Evolutionary conservation across 1,284 basidiomycete species (phyloP).

Genomic region (Peniophora sp.): DNA sequence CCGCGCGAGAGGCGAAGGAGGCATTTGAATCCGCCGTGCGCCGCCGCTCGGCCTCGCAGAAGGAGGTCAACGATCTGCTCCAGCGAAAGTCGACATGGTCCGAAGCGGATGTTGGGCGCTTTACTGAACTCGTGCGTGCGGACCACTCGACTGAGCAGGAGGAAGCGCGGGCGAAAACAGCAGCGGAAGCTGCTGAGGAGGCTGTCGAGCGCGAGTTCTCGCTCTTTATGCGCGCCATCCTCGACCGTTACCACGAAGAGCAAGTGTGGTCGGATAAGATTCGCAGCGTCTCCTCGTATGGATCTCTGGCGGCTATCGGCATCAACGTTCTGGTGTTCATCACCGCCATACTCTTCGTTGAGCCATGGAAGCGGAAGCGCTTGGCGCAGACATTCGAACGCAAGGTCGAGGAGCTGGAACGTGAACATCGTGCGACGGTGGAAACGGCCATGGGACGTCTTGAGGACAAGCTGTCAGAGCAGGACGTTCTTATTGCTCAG

Average conservation of each 20-base stretch:
- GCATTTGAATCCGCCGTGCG: slow-evolving; percentile 70
- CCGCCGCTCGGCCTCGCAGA: slow-evolving; percentile 73
- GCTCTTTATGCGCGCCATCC: slow-evolving; percentile 78
- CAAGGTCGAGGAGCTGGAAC: slow-evolving; percentile 67
- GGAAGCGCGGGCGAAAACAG: slow-evolving; percentile 61
- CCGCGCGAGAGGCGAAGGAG: slow-evolving; percentile 61
- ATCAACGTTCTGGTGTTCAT: slow-evolving; percentile 87
- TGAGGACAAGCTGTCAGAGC: not conserved
- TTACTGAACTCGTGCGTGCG: slow-evolving; percentile 80
- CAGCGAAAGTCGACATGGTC: slow-evolving; percentile 85
- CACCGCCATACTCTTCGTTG: slow-evolving; percentile 79
- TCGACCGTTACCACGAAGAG: slow-evolving; percentile 91
- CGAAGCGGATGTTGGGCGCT: slow-evolving; percentile 75
- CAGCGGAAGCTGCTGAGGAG: slow-evolving; percentile 61
- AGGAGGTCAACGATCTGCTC: slow-evolving; percentile 85
- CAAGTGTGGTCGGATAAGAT: slow-evolving; percentile 98
- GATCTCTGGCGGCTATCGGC: slow-evolving; percentile 73
- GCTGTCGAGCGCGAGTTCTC: slow-evolving; percentile 81
- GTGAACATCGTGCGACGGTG: slow-evolving; percentile 24
- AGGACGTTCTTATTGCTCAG: not conserved
- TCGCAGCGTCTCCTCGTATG: slow-evolving; percentile 86
- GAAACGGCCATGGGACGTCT: slow-evolving; percentile 20
- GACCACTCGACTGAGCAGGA: slow-evolving; percentile 81
- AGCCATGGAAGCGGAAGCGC: slow-evolving; percentile 86
- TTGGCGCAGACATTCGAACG: slow-evolving; percentile 83